Percentiles rank a stretch among this genome's conserved stretches.
Conservation (phyloP, 306 rosid species). For the Malus sieversii region DNA sequence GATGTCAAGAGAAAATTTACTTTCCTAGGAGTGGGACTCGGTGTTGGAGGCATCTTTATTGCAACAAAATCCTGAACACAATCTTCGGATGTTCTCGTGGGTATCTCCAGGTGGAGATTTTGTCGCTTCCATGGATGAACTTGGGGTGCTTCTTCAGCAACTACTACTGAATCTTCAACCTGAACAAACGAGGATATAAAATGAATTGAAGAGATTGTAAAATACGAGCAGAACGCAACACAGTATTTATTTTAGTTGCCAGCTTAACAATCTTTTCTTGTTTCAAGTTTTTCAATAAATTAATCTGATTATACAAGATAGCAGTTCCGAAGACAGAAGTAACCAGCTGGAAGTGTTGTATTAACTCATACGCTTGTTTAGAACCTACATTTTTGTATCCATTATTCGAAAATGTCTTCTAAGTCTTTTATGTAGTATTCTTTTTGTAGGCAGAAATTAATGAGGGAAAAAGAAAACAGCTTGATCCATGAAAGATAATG, state of each 20-base stretch:
- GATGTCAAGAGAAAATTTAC: slow-evolving; percentile 68
- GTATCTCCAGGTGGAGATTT: slow-evolving; percentile 61
- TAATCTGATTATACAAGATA: too few relatives aligned
- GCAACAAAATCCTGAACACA: slow-evolving; percentile 47
- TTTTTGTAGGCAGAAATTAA: neutral
- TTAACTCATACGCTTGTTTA: neutral
- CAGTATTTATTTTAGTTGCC: neutral
- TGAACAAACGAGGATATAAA: slow-evolving; percentile 3
- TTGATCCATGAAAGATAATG: neutral
- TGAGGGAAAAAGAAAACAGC: neutral
- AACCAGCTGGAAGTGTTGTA: neutral
- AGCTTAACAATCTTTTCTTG: neutral
- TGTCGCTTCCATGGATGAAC: slow-evolving; percentile 48
- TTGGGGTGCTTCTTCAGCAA: slow-evolving; percentile 29
- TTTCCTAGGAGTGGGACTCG: slow-evolving; percentile 67
- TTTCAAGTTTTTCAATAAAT: neutral
- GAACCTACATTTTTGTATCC: neutral
- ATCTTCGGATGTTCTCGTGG: slow-evolving; percentile 37
- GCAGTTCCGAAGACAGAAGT: too few relatives aligned
- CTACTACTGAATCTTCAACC: slow-evolving; percentile 50
- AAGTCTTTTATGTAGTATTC: neutral
- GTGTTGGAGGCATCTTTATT: slow-evolving; percentile 57
- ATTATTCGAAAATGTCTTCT: neutral
- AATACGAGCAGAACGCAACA: neutral
- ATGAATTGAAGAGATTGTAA: slow-evolving; percentile 1